Evolutionary conservation across 805 yeast species (phyloP), one percentile per base, ranked within the genome.

Genomic region (Zygotorulaspora sp.): DNA sequence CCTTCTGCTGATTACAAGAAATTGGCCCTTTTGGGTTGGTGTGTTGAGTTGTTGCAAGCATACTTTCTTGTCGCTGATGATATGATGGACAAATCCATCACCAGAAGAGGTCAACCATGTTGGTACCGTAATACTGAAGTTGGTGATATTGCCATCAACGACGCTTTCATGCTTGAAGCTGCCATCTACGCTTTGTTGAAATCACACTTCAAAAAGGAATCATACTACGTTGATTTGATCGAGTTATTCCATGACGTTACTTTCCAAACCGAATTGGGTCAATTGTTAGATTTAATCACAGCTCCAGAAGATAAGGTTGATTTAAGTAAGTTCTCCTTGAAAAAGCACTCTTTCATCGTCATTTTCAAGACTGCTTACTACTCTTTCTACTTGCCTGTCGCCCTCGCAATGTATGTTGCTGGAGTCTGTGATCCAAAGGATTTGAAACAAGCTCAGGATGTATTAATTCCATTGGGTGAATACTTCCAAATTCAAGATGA

Each of bases 401-500:
- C 95, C 3, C 73, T 92, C 44, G 96, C 97, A 27, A 88, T 92
- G 96, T 83, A 70, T 66, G 82, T 86, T 74, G 83, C 95, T 41
- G 97, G 96, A 38, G 62, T 83, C 52, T 71, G 71, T 43, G 71
- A 74, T 53, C 82, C 73, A 39, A 63, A 68, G 52, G 96, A 90
- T 63, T 74, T 92, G 61, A 74, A 84, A 61, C 97, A 90, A 70
- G 96, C 87, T 13, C 74, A 72, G 45, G 92, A 85, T 51, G 79
- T 92, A 28, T 74, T 92, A 63, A 80, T 92, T 48, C 97, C 97
- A 40, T 75, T 92, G 51, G 99, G 99, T 43, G 97, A 92, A 65
- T 92, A 92, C 65, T 92, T 92, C 81, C 99, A 92, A 71, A 86
- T 92, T 52, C 98, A 92, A 70, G 99, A 92, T 62, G 99, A 92